Conservation (phyloP, 331 rosid genomes). For the Ulmus americana region DNA sequence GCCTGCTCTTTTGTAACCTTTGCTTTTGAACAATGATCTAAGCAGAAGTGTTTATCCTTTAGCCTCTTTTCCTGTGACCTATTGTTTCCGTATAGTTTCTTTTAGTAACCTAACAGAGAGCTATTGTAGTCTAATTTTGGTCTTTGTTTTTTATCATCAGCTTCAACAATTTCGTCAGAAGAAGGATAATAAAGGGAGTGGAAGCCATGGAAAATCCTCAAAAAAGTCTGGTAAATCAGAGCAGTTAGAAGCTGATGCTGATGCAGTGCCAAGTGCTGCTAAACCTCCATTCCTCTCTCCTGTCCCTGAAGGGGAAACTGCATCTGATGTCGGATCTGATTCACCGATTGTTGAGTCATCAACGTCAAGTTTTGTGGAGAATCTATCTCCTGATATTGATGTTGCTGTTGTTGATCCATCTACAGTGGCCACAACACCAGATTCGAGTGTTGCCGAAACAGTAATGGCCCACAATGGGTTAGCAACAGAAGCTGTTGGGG, state of each 20-base stretch:
- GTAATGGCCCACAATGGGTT: constrained; percentile 31
- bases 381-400: constrained; percentile 26
- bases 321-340: constrained; percentile 30
- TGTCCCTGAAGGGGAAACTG: constrained; percentile 40
- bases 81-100: background rate
- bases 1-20: background rate
- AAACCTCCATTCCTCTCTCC: constrained; percentile 28
- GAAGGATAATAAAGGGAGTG: constrained; percentile 71
- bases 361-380: constrained; percentile 34
- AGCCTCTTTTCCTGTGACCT: background rate
- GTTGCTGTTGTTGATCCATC: constrained; percentile 30
- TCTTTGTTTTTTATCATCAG: constrained; percentile 38
- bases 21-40: background rate
- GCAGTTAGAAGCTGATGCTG: constrained; percentile 51
- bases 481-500: constrained; percentile 28
- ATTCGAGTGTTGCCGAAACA: constrained; percentile 19
- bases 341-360: constrained; percentile 27
- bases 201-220: constrained; percentile 65
- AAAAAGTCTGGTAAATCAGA: constrained; percentile 46
- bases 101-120: background rate
- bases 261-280: constrained; percentile 32
- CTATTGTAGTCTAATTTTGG: constrained; percentile 22
- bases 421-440: constrained; percentile 18
- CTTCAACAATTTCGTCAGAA: constrained; percentile 90
- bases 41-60: background rate